phyloP scores from a whole-genome alignment of 2,329 filamentous ascomycete genomes.

The Zelopaecilomyces penicillatus region DNA sequence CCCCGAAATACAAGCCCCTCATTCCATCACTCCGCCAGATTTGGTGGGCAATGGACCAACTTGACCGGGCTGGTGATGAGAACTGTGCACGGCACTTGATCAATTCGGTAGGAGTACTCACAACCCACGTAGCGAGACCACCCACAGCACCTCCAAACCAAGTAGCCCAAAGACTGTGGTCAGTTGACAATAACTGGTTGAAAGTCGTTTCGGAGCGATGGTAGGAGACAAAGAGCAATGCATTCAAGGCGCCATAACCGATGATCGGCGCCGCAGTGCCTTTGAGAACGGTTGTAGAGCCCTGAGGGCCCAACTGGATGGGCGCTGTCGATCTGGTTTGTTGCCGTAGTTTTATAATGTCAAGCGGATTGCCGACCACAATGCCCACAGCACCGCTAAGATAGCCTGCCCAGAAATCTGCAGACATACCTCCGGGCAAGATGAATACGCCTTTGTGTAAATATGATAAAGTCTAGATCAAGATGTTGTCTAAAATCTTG shows the following conservation, averaged over 20 bases:
- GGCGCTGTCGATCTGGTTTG: conserved; percentile 48
- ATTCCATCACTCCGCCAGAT: conserved; percentile 51
- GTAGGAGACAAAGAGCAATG: conserved; percentile 82
- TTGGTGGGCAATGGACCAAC: conserved; percentile 54
- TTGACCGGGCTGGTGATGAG: conserved; percentile 38
- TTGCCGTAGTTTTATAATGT: conserved; percentile 55
- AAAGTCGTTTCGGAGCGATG: conserved; percentile 70
- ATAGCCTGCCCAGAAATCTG: conserved; percentile 93
- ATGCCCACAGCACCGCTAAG: conserved; percentile 79
- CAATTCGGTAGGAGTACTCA: conserved; percentile 83
- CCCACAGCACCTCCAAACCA: conserved; percentile 75
- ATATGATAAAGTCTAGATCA: no score
- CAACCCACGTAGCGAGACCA: conserved; percentile 75
- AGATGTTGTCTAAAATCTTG: no score
- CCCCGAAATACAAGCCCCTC: conserved; percentile 71
- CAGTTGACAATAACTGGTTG: conserved; percentile 24
- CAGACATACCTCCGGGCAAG: no score
- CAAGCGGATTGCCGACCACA: conserved; percentile 79
- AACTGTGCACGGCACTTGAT: conserved; percentile 85
- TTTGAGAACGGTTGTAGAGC: conserved; percentile 35
- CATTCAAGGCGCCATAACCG: conserved; percentile 86
- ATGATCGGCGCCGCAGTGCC: conserved; percentile 80
- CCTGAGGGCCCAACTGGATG: conserved; percentile 18
- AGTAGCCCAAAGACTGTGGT: conserved; percentile 52
- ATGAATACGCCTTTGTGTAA: no score